Evolutionary conservation across 2,329 filamentous ascomycete genomes (phyloP), one percentile per base, ranked within the genome.

Genomic region (Harringtonia aguacate): DNA sequence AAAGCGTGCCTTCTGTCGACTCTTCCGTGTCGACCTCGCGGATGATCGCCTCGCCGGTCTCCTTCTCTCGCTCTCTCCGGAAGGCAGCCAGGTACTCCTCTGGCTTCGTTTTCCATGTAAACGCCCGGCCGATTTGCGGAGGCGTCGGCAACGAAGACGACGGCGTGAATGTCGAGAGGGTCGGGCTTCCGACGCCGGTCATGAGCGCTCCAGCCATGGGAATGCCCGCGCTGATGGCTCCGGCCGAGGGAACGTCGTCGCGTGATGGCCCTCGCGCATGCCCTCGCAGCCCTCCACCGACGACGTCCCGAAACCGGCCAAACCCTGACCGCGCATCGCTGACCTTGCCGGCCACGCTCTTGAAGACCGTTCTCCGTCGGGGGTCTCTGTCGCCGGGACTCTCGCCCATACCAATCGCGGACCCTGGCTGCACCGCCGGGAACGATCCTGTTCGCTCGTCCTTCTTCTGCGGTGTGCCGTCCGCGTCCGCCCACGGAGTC

Each of bases 271-370:
- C 70, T 50, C 61, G 69, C 38, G 57, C 54, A 47, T 81, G 75
- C 2, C 73, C 71, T 50, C 69, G 69, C n/a, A 70, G 41, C 13
- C 65, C 66, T 14, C 70, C 69, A 1, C 86, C 85, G 30, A 95
- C 84, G 3, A 81, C 86, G 57, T 90, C 87, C 56, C 89, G 89
- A 59, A 95, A 88, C 30, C 86, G 80, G 2, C 84, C 85, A 45
- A 95, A 73, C 0, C 88, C 87, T 45, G 83, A 87, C 38, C 84
- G 80, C 37, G 87, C 85, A 61, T 94, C 87, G 49, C 76, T 84
- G 58, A 86, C 83, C 51, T 84, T 83, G 6, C 77, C 85, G 3
- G 83, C 83, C 15, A 92, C 85, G 48, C 81, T 84, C 59, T 86
- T 92, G 60, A 89, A 84, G 15, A 87, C 74, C 0, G 77, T 75